These are phyloP conservation scores for Anacardium occidentale DNA, from an alignment of 345 rosid genomes.

Conservation along the genomic window DNA sequence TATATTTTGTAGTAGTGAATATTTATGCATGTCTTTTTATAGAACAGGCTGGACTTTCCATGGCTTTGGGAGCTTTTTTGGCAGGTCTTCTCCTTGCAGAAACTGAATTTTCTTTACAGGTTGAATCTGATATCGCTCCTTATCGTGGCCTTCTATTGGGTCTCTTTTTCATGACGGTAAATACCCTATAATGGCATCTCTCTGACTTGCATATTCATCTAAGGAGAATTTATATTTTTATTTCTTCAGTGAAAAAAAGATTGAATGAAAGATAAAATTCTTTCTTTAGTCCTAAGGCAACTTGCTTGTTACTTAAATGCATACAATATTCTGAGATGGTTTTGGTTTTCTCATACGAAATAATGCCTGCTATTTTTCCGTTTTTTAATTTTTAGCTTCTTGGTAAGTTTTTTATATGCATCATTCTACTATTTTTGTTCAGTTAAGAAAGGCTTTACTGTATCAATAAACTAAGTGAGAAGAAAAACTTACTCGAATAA, in stretches of 20 bases:
- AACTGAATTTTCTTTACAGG: slow-evolving; percentile 99
- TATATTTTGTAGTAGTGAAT: slow-evolving; percentile 12
- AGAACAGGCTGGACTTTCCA: slow-evolving; percentile 96
- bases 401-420: not conserved
- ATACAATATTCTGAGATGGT: not conserved
- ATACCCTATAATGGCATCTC: slow-evolving; percentile 17
- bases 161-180: slow-evolving; percentile 99
- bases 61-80: slow-evolving; percentile 98
- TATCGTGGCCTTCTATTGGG: slow-evolving; percentile 97
- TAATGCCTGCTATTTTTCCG: not conserved
- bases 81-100: slow-evolving; percentile 99
- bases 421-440: not conserved
- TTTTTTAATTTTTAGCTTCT: not conserved
- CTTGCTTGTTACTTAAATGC: slow-evolving; percentile 1
- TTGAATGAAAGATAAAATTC: not conserved
- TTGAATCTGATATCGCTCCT: slow-evolving; percentile 99
- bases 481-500: slow-evolving; percentile 1
- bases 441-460: not conserved
- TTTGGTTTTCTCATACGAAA: not conserved
- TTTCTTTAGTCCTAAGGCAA: slow-evolving; percentile 9
- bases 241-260: not conserved
- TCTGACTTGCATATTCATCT: not conserved
- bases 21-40: slow-evolving; percentile 21
- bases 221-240: slow-evolving; percentile 4
- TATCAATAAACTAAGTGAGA: not conserved